phyloP scores from a whole-genome alignment of 805 yeast genomes.

The Maudiozyma turicensis region DNA sequence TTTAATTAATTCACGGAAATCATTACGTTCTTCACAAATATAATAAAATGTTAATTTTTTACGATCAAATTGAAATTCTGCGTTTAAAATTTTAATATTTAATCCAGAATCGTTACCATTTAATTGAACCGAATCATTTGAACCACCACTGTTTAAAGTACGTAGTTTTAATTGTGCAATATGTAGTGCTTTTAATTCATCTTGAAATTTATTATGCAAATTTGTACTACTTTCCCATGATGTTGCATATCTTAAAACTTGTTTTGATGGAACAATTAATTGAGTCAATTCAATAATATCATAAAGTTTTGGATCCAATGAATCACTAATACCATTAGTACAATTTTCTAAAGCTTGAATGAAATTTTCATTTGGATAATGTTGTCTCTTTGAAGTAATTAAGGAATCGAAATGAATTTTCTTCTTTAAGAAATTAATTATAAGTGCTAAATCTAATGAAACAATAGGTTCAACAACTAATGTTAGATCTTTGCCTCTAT shows the following conservation, averaged over 20 bases:
- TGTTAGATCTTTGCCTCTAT: conserved; percentile 72
- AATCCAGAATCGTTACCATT: conserved; percentile 20
- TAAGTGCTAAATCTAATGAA: conserved; percentile 53
- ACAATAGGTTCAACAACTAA: conserved; percentile 61
- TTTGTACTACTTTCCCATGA: conserved; percentile 54
- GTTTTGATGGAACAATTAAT: conserved; percentile 66
- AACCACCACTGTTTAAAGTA: conserved; percentile 21
- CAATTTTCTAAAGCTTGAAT: conserved; percentile 21
- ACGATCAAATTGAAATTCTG: conserved; percentile 76
- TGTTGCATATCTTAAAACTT: conserved; percentile 66
- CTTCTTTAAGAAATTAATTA: conserved; percentile 66
- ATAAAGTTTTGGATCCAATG: conserved; percentile 27
- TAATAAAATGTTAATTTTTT: conserved; percentile 70
- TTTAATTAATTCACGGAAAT: conserved; percentile 62
- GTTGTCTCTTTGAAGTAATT: conserved; percentile 25
- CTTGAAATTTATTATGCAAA: conserved; percentile 54
- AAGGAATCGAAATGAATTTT: conserved; percentile 44
- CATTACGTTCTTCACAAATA: conserved; percentile 54
- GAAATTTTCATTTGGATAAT: conserved; percentile 21
- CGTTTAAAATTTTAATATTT: conserved; percentile 55
- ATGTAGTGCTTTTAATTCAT: conserved; percentile 62
- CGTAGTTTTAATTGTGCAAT: conserved; percentile 51
- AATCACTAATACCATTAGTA: conserved; percentile 18
- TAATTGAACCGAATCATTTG: conserved; percentile 4
- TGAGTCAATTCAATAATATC: conserved; percentile 38